Evolutionary conservation across 2,329 filamentous ascomycete genomes (phyloP), one percentile per base, ranked within the genome.

Genomic region (Dactylellina drechsleri): DNA sequence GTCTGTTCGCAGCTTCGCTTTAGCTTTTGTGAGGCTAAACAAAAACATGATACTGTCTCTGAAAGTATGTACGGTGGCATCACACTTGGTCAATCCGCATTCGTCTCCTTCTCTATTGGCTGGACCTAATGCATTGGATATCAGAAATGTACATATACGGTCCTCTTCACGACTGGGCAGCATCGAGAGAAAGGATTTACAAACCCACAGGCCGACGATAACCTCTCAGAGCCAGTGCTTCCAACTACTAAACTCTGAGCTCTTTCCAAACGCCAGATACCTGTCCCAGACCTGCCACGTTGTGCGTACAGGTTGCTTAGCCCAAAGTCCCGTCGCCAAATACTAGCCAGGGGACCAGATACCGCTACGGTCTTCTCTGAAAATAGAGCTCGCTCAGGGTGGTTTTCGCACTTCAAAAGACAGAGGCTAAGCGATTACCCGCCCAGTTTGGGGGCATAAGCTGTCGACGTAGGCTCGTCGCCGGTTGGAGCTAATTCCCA

Each of bases 401-500:
- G 26, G 3, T 28, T 28, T 28, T 28, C 26, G 26, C 7, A 3
- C 26, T 28, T 28, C 26, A 7, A 28, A 28, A 28, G 26, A 7
- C 26, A 28, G 3, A 28, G 26, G 26, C 26, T 31, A 5, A 31
- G 26, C 28, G n/a, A 56, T 6, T 23, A 23, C 58, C 43, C 52
- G 58, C 59, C 6, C 16, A 50, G 18, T 28, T 45, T 16, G 41
- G 36, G 67, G 60, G 53, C 43, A 62, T 59, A 41, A 28, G 52
- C 26, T 64, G 58, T 64, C 59, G 66, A 52, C 59, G 59, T 59
- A 23, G n/a, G n/a, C n/a, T n/a, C 8, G 28, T 16, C 20, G 45
- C 8, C 31, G 23, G 45, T 13, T 16, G 58, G 23, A 15, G 23
- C 59, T 62, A 62, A 47, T 40, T 47, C 59, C 18, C 26, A 62